Evolutionary conservation across 805 yeast genomes (phyloP).

Genomic region (Yamadazyma laniorum): DNA sequence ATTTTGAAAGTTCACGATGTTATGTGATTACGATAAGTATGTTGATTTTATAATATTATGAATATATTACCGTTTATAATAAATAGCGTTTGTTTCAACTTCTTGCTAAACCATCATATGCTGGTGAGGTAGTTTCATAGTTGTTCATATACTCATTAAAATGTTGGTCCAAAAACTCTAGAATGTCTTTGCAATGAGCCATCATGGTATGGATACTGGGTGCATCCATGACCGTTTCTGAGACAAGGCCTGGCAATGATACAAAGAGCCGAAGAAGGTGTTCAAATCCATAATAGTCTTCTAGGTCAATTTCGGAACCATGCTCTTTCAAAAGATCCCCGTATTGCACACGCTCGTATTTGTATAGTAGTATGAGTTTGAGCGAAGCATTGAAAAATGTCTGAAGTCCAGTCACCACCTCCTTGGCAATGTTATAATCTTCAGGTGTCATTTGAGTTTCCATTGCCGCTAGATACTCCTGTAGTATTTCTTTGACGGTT

Average conservation of each 20-base stretch:
- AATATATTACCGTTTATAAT: constrained; percentile 3
- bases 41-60: not conserved
- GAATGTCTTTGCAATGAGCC: constrained; percentile 52
- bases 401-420: constrained; percentile 67
- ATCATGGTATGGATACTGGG: constrained; percentile 59
- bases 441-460: constrained; percentile 9
- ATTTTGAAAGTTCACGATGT: constrained; percentile 3
- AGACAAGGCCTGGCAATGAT: constrained; percentile 77
- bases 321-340: constrained; percentile 45
- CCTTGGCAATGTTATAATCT: constrained; percentile 46
- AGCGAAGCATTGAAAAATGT: constrained; percentile 73
- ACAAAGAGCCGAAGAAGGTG: constrained; percentile 78
- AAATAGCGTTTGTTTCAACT: constrained; percentile 2
- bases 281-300: constrained; percentile 68
- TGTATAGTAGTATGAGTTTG: constrained; percentile 66
- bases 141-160: constrained; percentile 30
- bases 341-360: constrained; percentile 76
- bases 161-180: constrained; percentile 51
- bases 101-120: constrained; percentile 37
- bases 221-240: constrained; percentile 79
- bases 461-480: constrained; percentile 39
- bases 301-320: constrained; percentile 18
- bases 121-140: constrained; percentile 39
- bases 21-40: constrained; percentile 7
- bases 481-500: constrained; percentile 53